Evolutionary conservation across 176 grass and related monocot species (phyloP), one percentile per base, ranked within the genome.

Genomic region (Pontederia crassipes): DNA sequence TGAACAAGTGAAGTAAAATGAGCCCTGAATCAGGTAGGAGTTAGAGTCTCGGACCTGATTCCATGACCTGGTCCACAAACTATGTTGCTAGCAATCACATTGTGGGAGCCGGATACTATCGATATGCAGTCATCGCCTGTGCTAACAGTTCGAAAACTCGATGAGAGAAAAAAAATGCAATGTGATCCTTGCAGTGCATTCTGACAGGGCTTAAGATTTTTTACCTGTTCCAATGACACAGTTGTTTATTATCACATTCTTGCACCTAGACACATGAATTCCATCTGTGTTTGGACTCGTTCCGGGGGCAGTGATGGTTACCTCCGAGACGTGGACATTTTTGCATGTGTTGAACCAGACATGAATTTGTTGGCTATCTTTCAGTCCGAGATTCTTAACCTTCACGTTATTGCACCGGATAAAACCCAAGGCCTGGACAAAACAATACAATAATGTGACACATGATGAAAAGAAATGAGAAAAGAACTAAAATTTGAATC

Each of bases 81-180:
- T 66, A 77, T 89, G 50, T 79, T 61, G 14, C 55, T 62, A n/a
- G 68, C 86, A 28, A 61, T 58, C 20, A 95, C 67, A 58, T 81
- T 67, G 49, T 29, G 69, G 12, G 77, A 81, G 15, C 86, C 86
- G 60, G 65, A 74, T 16, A 87, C 90, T 20, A 95, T 95, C 46
- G 90, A 81, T 78, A 95, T 77, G 75, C 90, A 95, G 55, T 95
- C 86, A 72, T 95, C 90, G 13, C 86, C 90, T 95, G 71, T 16
- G 59, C 48, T 61, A 48, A 48, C 32, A 40, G 32, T 78, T 18
- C n/a, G 51, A 6, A 17, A 16, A 54, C 7, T 54, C 5, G 51
- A 6, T 14, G 4, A 14, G 51, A 15, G 8, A 12, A 54, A 3
- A 16, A 54, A 40, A 4, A 7, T 40, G 32, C 32, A 40, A 24